phyloP scores from a whole-genome alignment of 352 stramenopile species.

The Pilasporangium apinafurcum region DNA sequence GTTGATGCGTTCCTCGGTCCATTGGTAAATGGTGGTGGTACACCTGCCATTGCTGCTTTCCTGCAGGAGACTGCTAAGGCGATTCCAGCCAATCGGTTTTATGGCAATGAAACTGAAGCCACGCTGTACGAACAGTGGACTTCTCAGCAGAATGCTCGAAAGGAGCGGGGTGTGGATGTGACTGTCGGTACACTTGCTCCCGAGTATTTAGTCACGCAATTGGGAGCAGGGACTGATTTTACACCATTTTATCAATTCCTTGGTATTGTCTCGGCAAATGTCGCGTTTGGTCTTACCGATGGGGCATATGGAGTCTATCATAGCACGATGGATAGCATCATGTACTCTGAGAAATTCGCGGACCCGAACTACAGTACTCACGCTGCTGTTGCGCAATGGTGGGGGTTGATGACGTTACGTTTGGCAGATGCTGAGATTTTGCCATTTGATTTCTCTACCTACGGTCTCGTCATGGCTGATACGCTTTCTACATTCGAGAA shows the following conservation, averaged over 20 bases:
- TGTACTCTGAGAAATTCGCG: constrained; percentile 47
- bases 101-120: constrained; percentile 10
- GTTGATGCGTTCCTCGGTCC: constrained; percentile 67
- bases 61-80: constrained; percentile 44
- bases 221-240: constrained; percentile 60
- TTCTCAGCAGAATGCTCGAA: constrained; percentile 14
- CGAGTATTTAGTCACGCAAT: constrained; percentile 32
- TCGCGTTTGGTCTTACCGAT: constrained; percentile 32
- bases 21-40: constrained; percentile 36
- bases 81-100: constrained; percentile 46
- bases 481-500: constrained; percentile 22
- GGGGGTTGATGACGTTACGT: constrained; percentile 49
- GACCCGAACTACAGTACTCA: constrained; percentile 63
- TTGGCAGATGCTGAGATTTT: constrained; percentile 46
- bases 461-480: constrained; percentile 49
- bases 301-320: constrained; percentile 74
- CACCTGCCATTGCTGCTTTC: constrained; percentile 61
- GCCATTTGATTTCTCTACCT: constrained; percentile 69
- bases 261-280: constrained; percentile 66
- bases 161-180: constrained; percentile 6
- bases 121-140: constrained; percentile 35
- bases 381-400: constrained; percentile 40
- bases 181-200: constrained; percentile 20
- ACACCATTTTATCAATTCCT: constrained; percentile 76
- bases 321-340: constrained; percentile 81